Evolutionary conservation across 2,329 filamentous ascomycete species (phyloP).

Genomic region (Keithomyces neogunnii): DNA sequence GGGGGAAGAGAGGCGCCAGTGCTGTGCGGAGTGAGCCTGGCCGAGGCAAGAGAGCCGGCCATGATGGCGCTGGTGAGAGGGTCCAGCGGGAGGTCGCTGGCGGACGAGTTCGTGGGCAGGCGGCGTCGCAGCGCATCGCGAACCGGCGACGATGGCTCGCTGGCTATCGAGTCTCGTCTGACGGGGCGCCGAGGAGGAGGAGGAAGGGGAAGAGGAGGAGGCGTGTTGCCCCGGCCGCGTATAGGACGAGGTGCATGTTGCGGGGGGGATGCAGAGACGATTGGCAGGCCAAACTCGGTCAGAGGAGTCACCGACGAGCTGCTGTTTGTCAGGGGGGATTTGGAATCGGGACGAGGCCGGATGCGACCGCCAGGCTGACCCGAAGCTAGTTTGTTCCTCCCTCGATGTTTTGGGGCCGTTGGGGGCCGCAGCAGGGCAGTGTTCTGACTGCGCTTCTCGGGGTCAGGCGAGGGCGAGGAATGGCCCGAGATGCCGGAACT

Average conservation of each 20-base stretch:
- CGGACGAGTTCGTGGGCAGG: conserved; percentile 18
- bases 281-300: conserved; percentile 9
- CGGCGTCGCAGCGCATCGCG: conserved; percentile 18
- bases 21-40: conserved; percentile 38
- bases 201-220: conserved; percentile 4
- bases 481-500: conserved; percentile 11
- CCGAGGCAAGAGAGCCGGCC: conserved; percentile 63
- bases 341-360: conserved; percentile 9
- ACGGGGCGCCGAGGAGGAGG: neutral
- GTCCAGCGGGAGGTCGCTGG: conserved; percentile 44
- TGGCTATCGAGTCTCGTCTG: conserved; percentile 13
- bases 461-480: conserved; percentile 19
- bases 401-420: conserved; percentile 27
- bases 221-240: neutral
- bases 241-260: conserved; percentile 5
- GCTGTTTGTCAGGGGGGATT: neutral
- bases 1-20: conserved; percentile 26
- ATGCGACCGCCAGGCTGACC: neutral
- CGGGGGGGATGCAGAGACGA: neutral
- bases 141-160: conserved; percentile 27
- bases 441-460: conserved; percentile 16
- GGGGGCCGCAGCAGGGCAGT: conserved; percentile 20
- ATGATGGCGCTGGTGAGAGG: conserved; percentile 67
- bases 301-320: neutral
- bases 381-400: conserved; percentile 13